Conservation (phyloP, 768 basidiomycete genomes). For the Russula lepida region DNA sequence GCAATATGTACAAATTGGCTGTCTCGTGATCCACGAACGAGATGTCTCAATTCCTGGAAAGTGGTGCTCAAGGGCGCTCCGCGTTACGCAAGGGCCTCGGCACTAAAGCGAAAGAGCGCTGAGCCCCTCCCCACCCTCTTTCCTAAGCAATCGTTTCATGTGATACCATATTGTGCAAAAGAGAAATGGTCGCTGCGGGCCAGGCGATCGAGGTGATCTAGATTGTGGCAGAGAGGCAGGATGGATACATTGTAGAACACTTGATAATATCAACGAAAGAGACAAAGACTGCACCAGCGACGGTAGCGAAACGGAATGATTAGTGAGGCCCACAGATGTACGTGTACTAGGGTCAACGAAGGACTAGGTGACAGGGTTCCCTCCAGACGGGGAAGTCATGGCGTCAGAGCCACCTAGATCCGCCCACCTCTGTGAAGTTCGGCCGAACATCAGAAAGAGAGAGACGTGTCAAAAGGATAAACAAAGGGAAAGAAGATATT, state of each 20-base stretch:
- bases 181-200: background rate
- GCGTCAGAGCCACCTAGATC: constrained; percentile 37
- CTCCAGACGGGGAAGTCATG: constrained; percentile 11
- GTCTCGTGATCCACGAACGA: constrained; percentile 4
- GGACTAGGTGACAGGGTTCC: background rate
- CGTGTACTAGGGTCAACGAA: constrained; percentile 6
- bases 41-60: background rate
- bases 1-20: background rate
- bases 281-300: constrained; percentile 3
- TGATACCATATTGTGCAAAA: background rate
- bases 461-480: background rate
- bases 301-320: background rate
- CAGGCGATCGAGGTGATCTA: background rate
- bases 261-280: constrained; percentile 17
- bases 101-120: background rate
- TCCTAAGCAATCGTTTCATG: background rate
- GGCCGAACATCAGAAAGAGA: background rate
- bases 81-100: background rate
- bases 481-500: constrained; percentile 4
- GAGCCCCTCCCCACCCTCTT: background rate
- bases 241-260: constrained; percentile 17
- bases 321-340: constrained; percentile 12
- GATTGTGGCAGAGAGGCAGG: background rate
- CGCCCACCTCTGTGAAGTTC: constrained; percentile 54
- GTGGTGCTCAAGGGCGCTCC: constrained; percentile 5